Evolutionary conservation across 2,329 filamentous ascomycete genomes (phyloP).

Genomic region (Aspergillus sp.): DNA sequence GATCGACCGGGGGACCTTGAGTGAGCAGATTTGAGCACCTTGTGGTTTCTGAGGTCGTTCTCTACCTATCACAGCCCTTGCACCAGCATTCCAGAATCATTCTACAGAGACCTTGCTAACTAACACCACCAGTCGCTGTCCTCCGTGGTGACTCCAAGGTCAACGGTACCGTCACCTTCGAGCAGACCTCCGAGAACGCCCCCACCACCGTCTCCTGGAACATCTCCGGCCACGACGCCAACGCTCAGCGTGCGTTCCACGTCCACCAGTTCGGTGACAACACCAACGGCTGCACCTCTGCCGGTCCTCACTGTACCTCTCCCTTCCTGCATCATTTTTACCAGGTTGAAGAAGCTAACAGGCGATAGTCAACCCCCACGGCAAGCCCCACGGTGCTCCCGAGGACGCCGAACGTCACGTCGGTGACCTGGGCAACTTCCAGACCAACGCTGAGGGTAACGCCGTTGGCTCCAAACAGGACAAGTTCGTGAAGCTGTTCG

Average conservation of each 20-base stretch:
- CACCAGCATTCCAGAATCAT: not conserved
- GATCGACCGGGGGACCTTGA: constrained; percentile 29
- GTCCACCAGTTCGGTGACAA: constrained; percentile 99
- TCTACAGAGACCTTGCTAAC: constrained; percentile 3
- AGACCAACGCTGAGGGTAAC: constrained; percentile 89
- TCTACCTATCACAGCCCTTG: constrained; percentile 24
- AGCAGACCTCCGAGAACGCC: constrained; percentile 75
- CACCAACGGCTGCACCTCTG: constrained; percentile 99
- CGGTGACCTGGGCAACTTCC: constrained; percentile 94
- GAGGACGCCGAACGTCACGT: constrained; percentile 81
- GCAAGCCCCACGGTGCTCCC: constrained; percentile 87
- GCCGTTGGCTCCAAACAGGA: constrained; percentile 73
- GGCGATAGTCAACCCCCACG: constrained; percentile 78
- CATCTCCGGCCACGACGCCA: constrained; percentile 85
- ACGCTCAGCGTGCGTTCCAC: constrained; percentile 96
- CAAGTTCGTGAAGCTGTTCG: constrained; percentile 88
- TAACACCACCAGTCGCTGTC: constrained; percentile 64
- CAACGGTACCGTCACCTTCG: constrained; percentile 87
- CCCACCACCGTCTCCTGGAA: constrained; percentile 87
- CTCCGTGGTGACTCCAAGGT: constrained; percentile 97
- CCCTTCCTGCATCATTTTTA: not conserved
- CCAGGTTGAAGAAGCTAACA: constrained; percentile 1
- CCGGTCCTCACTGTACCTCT: constrained; percentile 87
- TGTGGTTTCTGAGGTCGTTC: constrained; percentile 14
- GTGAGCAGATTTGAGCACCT: constrained; percentile 41